These are phyloP conservation scores for Saitozyma sp. DNA, from an alignment of 768 basidiomycete genomes.

Conservation along the genomic window DNA sequence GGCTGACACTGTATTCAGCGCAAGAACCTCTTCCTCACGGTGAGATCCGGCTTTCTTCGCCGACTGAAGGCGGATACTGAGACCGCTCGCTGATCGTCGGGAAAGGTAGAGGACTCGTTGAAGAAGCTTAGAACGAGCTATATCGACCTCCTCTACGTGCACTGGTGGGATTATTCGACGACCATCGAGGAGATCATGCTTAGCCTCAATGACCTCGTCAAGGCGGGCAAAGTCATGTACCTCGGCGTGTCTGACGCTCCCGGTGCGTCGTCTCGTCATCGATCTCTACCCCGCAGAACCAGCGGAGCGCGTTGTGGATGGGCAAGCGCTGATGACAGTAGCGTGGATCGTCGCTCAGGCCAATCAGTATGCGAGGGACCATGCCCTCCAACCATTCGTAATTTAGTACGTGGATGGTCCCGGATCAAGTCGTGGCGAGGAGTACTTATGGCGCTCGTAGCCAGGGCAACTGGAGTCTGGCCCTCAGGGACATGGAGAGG, in stretches of 20 bases:
- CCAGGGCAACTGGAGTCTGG: conserved; percentile 37
- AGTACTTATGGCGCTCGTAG: conserved; percentile 2
- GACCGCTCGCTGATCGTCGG: too few species aligned
- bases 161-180: conserved; percentile 59
- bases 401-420: conserved; percentile 57
- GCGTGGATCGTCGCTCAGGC: conserved; percentile 39
- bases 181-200: conserved; percentile 64
- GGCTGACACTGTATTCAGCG: conserved; percentile 3
- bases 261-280: conserved; percentile 6
- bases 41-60: not conserved
- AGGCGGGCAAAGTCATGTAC: conserved; percentile 56
- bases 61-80: not conserved
- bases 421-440: too few species aligned
- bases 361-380: conserved; percentile 60
- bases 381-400: conserved; percentile 60
- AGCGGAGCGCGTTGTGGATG: too few species aligned
- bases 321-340: not conserved
- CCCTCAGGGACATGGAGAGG: conserved; percentile 58
- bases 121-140: conserved; percentile 37
- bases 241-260: conserved; percentile 46
- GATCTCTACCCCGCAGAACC: not conserved
- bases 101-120: conserved; percentile 39
- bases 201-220: conserved; percentile 59
- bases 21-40: conserved; percentile 54
- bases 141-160: conserved; percentile 43